Evolutionary conservation across 176 grass and related monocot species (phyloP).

Genomic region (Phyllostachys edulis): DNA sequence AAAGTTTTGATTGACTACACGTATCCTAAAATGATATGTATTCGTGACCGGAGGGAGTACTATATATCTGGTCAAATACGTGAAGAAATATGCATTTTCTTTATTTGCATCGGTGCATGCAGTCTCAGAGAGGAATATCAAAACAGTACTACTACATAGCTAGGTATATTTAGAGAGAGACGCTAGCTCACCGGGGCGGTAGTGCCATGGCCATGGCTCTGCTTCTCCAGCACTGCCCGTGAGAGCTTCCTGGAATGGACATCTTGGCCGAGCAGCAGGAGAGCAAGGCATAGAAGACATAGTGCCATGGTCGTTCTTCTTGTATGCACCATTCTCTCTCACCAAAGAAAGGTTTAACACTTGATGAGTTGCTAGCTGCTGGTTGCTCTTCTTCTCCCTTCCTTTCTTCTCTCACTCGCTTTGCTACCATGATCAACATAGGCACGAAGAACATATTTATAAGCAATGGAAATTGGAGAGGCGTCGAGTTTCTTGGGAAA

Average conservation of each 20-base stretch:
- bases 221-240: neutral
- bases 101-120: neutral
- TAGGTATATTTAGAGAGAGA: neutral
- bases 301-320: neutral
- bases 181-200: neutral
- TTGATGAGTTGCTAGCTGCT: neutral
- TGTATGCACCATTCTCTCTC: neutral
- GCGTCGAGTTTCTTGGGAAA: neutral
- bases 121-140: neutral
- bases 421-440: slow-evolving; percentile 3
- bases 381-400: no score
- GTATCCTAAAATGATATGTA: no score
- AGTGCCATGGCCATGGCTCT: neutral
- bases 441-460: slow-evolving; percentile 28
- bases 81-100: neutral
- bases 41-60: no score
- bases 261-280: slow-evolving; percentile 5
- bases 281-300: slow-evolving; percentile 3
- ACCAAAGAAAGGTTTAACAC: neutral
- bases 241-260: slow-evolving; percentile 21
- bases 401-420: neutral
- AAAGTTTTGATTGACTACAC: no score
- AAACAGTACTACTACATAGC: neutral
- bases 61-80: neutral
- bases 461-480: neutral